Conservation (phyloP, 1,139 yeast genomes). For the Protomyces gravidus region DNA sequence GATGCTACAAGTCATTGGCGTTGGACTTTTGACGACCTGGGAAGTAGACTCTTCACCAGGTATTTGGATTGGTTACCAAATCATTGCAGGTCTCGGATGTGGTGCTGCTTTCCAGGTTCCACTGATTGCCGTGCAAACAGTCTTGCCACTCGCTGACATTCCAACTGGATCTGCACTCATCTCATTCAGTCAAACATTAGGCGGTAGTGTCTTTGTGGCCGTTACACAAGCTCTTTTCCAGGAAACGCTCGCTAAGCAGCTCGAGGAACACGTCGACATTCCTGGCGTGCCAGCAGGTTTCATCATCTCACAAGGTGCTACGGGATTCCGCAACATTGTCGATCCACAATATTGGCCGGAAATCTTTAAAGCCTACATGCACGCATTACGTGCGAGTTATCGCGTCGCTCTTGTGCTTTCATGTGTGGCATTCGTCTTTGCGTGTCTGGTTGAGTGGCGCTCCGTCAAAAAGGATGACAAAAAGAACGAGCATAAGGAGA, state of each 20-base stretch:
- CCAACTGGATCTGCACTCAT: constrained; percentile 29
- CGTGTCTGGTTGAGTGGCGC: constrained; percentile 11
- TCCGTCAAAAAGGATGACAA: constrained; percentile 8
- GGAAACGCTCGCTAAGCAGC: constrained; percentile 12
- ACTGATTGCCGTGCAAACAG: constrained; percentile 36
- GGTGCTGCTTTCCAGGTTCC: constrained; percentile 56
- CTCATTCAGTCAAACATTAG: constrained; percentile 28
- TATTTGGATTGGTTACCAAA: constrained; percentile 51
- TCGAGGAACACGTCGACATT: neutral
- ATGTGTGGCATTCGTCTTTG: constrained; percentile 7
- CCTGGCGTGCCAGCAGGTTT: neutral
- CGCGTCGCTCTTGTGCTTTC: constrained; percentile 6
- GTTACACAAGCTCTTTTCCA: constrained; percentile 29
- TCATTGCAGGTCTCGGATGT: constrained; percentile 53
- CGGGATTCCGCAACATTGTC: constrained; percentile 10
- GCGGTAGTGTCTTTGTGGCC: constrained; percentile 29
- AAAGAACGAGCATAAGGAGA: neutral
- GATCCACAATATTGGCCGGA: constrained; percentile 7
- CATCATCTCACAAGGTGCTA: constrained; percentile 10
- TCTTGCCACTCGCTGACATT: constrained; percentile 23
- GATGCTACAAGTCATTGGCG: constrained; percentile 49
- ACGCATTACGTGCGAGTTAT: constrained; percentile 6
- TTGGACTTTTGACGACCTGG: constrained; percentile 50
- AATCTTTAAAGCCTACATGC: constrained; percentile 10
- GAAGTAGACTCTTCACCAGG: constrained; percentile 43